phyloP scores from a whole-genome alignment of 768 basidiomycete genomes.

The Termitomyces sp. region DNA sequence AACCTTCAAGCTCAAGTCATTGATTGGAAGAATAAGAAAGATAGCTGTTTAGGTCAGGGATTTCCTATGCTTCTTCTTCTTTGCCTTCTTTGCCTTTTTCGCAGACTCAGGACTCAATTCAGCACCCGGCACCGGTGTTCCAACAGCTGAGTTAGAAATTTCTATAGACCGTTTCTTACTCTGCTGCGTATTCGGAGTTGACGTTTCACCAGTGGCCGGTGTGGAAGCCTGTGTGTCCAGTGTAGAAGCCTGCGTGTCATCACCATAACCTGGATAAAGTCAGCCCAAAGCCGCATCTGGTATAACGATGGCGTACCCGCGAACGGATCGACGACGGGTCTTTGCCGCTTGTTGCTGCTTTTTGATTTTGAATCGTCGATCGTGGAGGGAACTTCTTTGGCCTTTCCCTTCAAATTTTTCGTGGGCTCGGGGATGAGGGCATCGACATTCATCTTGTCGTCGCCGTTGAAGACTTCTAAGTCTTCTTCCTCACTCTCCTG shows the following conservation, averaged over 20 bases:
- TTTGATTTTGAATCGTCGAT: slow-evolving; percentile 6
- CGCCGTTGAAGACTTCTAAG: slow-evolving; percentile 31
- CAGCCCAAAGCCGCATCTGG: neutral
- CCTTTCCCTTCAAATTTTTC: slow-evolving; percentile 33
- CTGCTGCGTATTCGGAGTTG: slow-evolving; percentile 2
- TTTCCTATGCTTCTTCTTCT: slow-evolving; percentile 31
- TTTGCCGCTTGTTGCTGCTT: slow-evolving; percentile 36
- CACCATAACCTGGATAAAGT: slow-evolving; percentile 27
- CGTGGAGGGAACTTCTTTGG: slow-evolving; percentile 12
- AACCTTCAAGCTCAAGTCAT: neutral
- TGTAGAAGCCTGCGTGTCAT: slow-evolving; percentile 15
- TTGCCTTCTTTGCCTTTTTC: slow-evolving; percentile 24
- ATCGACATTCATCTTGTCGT: slow-evolving; percentile 14
- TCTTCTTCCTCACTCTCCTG: slow-evolving; percentile 35
- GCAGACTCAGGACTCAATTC: slow-evolving; percentile 2
- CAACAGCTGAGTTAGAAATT: slow-evolving; percentile 3
- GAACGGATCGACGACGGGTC: slow-evolving; percentile 59
- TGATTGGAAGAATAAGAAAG: neutral
- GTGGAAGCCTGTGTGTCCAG: slow-evolving; percentile 10
- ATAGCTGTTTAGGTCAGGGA: neutral
- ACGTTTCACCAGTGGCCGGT: neutral
- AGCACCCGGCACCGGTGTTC: slow-evolving; percentile 5
- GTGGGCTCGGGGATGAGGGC: slow-evolving; percentile 5
- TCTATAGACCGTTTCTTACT: slow-evolving; percentile 13
- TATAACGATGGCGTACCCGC: slow-evolving; percentile 36